Evolutionary conservation across 192 early-diverging fungal genomes (phyloP), one percentile per base, ranked within the genome.

Genomic region (Coemansia sp.): DNA sequence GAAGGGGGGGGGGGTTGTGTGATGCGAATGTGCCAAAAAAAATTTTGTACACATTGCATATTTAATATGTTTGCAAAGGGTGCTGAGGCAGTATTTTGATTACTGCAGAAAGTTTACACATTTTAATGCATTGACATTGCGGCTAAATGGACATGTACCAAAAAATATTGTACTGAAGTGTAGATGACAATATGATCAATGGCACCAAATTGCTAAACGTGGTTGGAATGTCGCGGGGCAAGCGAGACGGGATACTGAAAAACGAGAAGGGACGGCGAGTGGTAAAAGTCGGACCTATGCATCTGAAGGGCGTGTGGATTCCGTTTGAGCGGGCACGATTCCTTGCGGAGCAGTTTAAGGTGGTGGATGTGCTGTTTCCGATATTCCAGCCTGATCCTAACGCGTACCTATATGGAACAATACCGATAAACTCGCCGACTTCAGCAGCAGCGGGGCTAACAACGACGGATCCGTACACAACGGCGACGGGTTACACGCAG

Each of bases 251-350:
- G 2, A 92, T 94, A 54, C 82, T 94, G 33, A 94, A 94, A 72
- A 92, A 92, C 70, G 92, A 94, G 74, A 91, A 92, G 77, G 92
- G 89, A 25, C 84, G 92, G 53, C 87, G 88, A 6, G 92, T 94
- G 6, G 90, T 94, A 59, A 94, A 94, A 76, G 90, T 91, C 2
- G 92, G 92, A 22, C 88, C 92, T 4, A 92, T 94, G 91, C 89
- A 91, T 64, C 76, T 94, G 30, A 94, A 94, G 72, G 92, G 92
- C 30, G 92, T 94, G 59, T 94, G 92, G 92, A 91, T 91, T 63
- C 85, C 87, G 10, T 88, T 89, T 76, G 75, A 72, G 51, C 84
- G 92, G 58, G 85, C 88, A 22, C 87, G 86, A 52, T 75, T 82
- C 72, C 60, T 91, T 59, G 79, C 92, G 29, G 72, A 86, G 64